Percentiles rank a stretch among this genome's conserved stretches.
These are phyloP conservation scores for Fusarium pseudocircinatum DNA, from an alignment of 2,329 filamentous ascomycete species.

Conservation along the genomic window DNA sequence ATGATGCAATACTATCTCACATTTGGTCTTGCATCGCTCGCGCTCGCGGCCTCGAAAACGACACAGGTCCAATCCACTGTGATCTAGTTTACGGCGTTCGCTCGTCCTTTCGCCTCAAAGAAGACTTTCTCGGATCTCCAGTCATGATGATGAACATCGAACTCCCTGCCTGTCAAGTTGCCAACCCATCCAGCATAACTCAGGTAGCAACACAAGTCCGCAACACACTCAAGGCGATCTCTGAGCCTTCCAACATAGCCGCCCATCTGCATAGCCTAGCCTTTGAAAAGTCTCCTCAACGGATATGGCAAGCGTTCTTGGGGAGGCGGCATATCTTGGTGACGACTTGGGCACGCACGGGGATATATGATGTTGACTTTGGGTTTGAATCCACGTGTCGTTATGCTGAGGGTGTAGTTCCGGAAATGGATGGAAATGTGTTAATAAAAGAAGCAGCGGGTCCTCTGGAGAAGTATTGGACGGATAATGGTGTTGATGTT, in stretches of 20 bases:
- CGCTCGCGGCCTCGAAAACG: conserved; percentile 16
- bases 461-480: conserved; percentile 17
- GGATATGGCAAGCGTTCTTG: conserved; percentile 43
- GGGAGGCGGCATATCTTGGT: conserved; percentile 39
- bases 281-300: conserved; percentile 40
- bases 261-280: conserved; percentile 34
- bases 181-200: neutral
- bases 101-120: conserved; percentile 12
- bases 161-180: conserved; percentile 11
- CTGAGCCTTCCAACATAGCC: neutral
- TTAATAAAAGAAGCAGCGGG: conserved; percentile 40
- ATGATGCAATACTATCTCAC: conserved; percentile 40
- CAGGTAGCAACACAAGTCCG: conserved; percentile 16
- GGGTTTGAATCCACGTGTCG: conserved; percentile 24
- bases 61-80: conserved; percentile 28
- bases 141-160: conserved; percentile 39
- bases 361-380: conserved; percentile 42
- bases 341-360: conserved; percentile 41
- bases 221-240: conserved; percentile 18
- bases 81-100: conserved; percentile 36
- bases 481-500: conserved; percentile 37
- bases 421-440: conserved; percentile 35
- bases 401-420: conserved; percentile 38
- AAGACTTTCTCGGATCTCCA: conserved; percentile 36
- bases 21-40: conserved; percentile 42